Base-by-base conservation (phyloP, 805 yeast genomes). In the Dipodascus geniculatus region DNA sequence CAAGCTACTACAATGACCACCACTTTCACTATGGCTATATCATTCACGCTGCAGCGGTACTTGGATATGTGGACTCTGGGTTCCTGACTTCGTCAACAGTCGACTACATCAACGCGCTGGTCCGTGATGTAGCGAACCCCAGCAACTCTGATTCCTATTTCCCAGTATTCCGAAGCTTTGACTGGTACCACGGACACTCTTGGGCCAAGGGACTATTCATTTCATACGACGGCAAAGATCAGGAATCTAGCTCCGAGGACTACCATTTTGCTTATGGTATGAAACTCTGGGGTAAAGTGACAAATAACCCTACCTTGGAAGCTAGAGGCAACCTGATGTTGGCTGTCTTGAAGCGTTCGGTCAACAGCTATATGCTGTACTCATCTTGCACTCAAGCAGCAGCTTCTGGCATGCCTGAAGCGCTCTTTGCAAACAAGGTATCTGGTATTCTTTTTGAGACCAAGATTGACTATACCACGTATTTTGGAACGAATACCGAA, bases 21-120 rank as follows among this genome's bases (percentile, higher is more conserved):
- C 95, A 87, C 64, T 87, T 86, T 76, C 95, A 87, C 65, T 87
- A 85, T 63, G 93, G 93, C 11, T 87, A 86, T 66, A 82, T 81
- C 60, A 75, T 87, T 50, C 90, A 86, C 64, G 85, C 95, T 1
- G 95, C 95, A 3, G 89, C 95, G 1, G 71, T 85, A 20, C 77
- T 86, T 49, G 90, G 83, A 17, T 66, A 79, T 53, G 79, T 83
- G 16, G 95, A 87, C 64, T 54, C 60, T 2, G 65, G 68, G 23
- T 61, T 63, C 16, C 83, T 85, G 82, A 67, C 74, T 2, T 54
- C 58, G 9, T 66, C 64, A 6, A 74, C 76, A 58, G 75, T 73
- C 58, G 76, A 71, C 9, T 83, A 83, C 80, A 76, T 83, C 48
- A 81, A 82, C 59, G 62, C 76, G 0, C 70, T 85, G 56, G 71